Percentiles rank a stretch among this genome's conserved stretches.
Conservation (phyloP, 352 stramenopile species). For the Pythium phragmitis region DNA sequence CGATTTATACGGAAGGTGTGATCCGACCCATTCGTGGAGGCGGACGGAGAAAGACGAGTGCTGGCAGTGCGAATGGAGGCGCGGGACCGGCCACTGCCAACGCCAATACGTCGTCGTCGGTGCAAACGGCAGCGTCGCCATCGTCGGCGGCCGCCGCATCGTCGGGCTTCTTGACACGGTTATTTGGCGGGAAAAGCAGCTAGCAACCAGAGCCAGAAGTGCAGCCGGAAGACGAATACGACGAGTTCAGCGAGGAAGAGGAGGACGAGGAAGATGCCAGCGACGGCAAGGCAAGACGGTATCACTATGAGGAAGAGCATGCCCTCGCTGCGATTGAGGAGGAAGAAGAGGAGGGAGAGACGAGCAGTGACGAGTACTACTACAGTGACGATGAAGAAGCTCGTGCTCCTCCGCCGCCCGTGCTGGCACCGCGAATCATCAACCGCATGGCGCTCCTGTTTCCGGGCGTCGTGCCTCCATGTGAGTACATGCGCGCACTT, state of each 20-base stretch:
- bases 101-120: slow-evolving; percentile 11
- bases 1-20: slow-evolving; percentile 63
- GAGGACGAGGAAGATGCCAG: neutral
- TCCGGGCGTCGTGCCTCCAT: slow-evolving; percentile 22
- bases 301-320: no score
- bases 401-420: neutral
- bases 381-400: neutral
- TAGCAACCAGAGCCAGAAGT: slow-evolving; percentile 17
- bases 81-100: neutral
- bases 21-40: slow-evolving; percentile 77
- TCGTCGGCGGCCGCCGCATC: slow-evolving; percentile 21
- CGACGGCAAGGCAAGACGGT: no score
- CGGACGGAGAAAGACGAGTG: slow-evolving; percentile 56
- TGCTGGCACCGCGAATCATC: slow-evolving; percentile 16
- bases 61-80: neutral
- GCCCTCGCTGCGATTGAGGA: no score
- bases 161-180: slow-evolving; percentile 29
- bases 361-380: neutral
- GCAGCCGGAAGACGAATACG: slow-evolving; percentile 8
- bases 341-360: neutral
- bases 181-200: slow-evolving; percentile 32
- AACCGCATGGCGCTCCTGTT: slow-evolving; percentile 26
- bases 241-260: slow-evolving; percentile 3
- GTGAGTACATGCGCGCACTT: slow-evolving; percentile 26
- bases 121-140: slow-evolving; percentile 26